Evolutionary conservation across 2,329 filamentous ascomycete genomes (phyloP).

Genomic region (Aspergillus ustus): DNA sequence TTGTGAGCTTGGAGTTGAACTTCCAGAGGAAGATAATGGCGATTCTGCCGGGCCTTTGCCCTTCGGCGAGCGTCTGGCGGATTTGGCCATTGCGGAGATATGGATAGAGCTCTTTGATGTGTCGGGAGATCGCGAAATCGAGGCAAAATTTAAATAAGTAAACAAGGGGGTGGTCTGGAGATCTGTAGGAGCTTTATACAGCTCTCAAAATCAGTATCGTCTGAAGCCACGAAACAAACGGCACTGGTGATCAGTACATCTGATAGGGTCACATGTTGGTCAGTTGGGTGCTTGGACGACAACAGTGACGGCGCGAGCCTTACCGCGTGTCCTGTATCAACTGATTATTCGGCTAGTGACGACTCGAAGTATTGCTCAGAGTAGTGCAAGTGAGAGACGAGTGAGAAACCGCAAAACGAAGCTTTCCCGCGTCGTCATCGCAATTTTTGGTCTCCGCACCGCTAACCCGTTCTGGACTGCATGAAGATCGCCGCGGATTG

Average conservation of each 20-base stretch:
- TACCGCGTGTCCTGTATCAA: constrained; percentile 3
- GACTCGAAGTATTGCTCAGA: neutral
- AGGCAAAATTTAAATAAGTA: neutral
- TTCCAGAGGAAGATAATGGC: constrained; percentile 31
- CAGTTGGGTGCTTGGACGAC: constrained; percentile 9
- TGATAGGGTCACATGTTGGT: constrained; percentile 27
- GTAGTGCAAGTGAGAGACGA: neutral
- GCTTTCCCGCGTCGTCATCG: constrained; percentile 8
- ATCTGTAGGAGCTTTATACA: constrained; percentile 10
- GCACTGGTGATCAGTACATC: constrained; percentile 21
- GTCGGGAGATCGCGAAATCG: neutral
- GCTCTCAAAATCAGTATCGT: constrained; percentile 3
- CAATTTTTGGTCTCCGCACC: constrained; percentile 21
- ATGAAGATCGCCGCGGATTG: constrained; percentile 11
- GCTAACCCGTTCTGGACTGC: constrained; percentile 25
- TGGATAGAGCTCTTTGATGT: neutral
- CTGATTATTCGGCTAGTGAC: constrained; percentile 5
- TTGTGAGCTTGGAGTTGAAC: constrained; percentile 39
- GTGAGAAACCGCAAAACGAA: neutral
- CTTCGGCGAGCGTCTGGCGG: constrained; percentile 36
- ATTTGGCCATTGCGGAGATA: constrained; percentile 40
- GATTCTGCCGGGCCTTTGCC: constrained; percentile 31
- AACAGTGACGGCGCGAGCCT: neutral
- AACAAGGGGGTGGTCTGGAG: neutral
- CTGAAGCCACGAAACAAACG: constrained; percentile 13